Percentiles rank a stretch among this genome's conserved stretches.
Conservation (phyloP, 1,284 basidiomycete genomes). For the Trichosporon coremiiforme region DNA sequence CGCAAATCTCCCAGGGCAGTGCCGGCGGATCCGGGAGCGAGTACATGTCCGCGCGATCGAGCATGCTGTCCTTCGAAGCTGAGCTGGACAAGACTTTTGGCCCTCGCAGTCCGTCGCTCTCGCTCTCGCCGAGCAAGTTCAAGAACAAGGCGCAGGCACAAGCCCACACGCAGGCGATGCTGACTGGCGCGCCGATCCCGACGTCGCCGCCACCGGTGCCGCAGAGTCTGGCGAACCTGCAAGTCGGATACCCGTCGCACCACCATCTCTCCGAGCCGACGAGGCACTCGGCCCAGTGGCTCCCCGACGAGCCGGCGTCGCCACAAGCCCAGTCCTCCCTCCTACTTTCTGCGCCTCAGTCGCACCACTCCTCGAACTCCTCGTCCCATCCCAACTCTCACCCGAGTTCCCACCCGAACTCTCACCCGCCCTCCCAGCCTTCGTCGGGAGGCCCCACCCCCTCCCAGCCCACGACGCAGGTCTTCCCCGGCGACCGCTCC, state of each 20-base stretch:
- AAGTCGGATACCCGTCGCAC: neutral
- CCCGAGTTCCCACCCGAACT: too few species aligned
- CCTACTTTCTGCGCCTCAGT: too few species aligned
- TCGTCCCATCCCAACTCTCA: neutral
- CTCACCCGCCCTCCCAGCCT: too few species aligned
- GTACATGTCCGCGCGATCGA: slow-evolving; percentile 9
- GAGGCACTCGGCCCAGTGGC: neutral
- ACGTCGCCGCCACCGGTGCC: slow-evolving; percentile 58
- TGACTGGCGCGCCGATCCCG: neutral
- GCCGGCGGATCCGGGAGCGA: slow-evolving; percentile 2
- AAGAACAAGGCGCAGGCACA: neutral
- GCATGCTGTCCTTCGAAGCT: slow-evolving; percentile 12
- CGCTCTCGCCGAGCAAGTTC: slow-evolving; percentile 3
- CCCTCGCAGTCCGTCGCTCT: slow-evolving; percentile 27
- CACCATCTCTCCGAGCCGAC: neutral
- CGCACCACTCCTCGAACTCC: neutral
- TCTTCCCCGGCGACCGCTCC: slow-evolving; percentile 60
- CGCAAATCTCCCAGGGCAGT: neutral
- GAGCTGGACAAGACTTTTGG: slow-evolving; percentile 44
- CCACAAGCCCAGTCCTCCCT: too few species aligned
- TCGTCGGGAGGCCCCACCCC: neutral
- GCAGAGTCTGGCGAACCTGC: neutral
- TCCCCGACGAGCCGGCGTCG: neutral
- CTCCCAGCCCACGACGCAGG: slow-evolving; percentile 44
- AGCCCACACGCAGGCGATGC: slow-evolving; percentile 8